phyloP scores from a whole-genome alignment of 345 rosid genomes.

The Salix dunnii region DNA sequence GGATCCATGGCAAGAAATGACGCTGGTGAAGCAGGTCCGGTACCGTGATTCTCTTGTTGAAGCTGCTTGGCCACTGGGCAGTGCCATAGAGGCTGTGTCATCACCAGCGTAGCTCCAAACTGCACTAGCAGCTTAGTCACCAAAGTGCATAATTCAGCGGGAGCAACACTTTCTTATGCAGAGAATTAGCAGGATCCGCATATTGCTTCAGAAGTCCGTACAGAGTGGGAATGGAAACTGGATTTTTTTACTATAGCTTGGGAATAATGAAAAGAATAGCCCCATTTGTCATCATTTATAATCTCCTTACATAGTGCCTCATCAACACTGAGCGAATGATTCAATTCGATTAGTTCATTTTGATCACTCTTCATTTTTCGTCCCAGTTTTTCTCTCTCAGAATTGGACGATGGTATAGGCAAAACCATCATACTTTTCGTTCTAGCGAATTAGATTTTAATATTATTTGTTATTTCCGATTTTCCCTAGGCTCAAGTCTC shows the following conservation, averaged over 20 bases:
- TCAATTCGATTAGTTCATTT: constrained; percentile 34
- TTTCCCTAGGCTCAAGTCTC: too few species aligned
- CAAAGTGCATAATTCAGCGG: background rate
- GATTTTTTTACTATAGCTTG: constrained; percentile 19
- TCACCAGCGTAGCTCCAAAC: constrained; percentile 15
- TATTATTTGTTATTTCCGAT: too few species aligned
- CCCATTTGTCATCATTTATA: constrained; percentile 37
- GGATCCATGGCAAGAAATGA: constrained; percentile 71
- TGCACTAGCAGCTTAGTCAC: background rate
- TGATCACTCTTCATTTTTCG: background rate
- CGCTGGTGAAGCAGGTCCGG: constrained; percentile 74
- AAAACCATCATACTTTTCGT: too few species aligned
- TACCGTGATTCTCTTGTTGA: constrained; percentile 67
- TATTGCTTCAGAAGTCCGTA: constrained; percentile 3
- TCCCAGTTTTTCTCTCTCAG: background rate
- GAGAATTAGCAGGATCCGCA: background rate
- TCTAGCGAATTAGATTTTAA: too few species aligned
- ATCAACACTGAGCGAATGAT: constrained; percentile 22
- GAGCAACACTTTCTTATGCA: background rate
- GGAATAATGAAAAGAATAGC: constrained; percentile 23
- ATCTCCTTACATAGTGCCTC: constrained; percentile 20
- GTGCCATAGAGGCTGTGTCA: constrained; percentile 92
- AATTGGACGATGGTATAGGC: too few species aligned
- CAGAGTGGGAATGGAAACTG: constrained; percentile 10
- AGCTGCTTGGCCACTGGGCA: constrained; percentile 98